These are phyloP conservation scores for Podaxis carcinomalis DNA, from an alignment of 768 basidiomycete species.

Conservation along the genomic window DNA sequence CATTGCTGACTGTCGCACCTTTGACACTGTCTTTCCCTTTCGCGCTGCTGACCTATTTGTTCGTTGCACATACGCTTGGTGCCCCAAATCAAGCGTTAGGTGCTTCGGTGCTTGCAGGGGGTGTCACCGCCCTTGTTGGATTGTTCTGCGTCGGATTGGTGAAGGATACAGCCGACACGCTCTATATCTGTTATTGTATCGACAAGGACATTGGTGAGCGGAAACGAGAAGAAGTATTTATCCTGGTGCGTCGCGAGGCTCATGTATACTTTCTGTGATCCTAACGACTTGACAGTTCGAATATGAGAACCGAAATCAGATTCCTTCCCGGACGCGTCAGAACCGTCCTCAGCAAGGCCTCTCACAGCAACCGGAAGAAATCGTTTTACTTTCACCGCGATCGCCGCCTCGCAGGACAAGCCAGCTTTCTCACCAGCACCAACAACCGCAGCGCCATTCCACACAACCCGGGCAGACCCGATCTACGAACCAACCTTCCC, in stretches of 20 bases:
- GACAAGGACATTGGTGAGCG: slow-evolving; percentile 40
- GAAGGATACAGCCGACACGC: slow-evolving; percentile 54
- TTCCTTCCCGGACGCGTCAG: background rate
- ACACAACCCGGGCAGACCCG: background rate
- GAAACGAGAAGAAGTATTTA: slow-evolving; percentile 38
- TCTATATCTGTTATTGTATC: slow-evolving; percentile 47
- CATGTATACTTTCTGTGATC: background rate
- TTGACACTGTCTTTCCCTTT: slow-evolving; percentile 80
- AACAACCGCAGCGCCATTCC: slow-evolving; percentile 9
- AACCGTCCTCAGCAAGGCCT: slow-evolving; percentile 9
- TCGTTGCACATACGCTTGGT: slow-evolving; percentile 76
- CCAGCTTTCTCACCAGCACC: slow-evolving; percentile 12
- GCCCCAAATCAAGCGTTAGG: slow-evolving; percentile 71
- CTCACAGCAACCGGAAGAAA: slow-evolving; percentile 12
- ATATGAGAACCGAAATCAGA: slow-evolving; percentile 17
- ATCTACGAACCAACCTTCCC: background rate
- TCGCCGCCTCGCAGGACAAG: slow-evolving; percentile 8
- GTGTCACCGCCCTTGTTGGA: slow-evolving; percentile 76
- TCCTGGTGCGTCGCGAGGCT: slow-evolving; percentile 24
- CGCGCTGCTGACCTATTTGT: slow-evolving; percentile 78
- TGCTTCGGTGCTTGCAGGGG: slow-evolving; percentile 73
- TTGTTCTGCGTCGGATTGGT: slow-evolving; percentile 81
- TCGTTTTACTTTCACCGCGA: slow-evolving; percentile 13
- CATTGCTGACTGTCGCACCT: slow-evolving; percentile 73
- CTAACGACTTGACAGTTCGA: slow-evolving; percentile 26